Evolutionary conservation across 2,329 filamentous ascomycete genomes (phyloP), one percentile per base, ranked within the genome.

Genomic region (Neospermospora avenae): DNA sequence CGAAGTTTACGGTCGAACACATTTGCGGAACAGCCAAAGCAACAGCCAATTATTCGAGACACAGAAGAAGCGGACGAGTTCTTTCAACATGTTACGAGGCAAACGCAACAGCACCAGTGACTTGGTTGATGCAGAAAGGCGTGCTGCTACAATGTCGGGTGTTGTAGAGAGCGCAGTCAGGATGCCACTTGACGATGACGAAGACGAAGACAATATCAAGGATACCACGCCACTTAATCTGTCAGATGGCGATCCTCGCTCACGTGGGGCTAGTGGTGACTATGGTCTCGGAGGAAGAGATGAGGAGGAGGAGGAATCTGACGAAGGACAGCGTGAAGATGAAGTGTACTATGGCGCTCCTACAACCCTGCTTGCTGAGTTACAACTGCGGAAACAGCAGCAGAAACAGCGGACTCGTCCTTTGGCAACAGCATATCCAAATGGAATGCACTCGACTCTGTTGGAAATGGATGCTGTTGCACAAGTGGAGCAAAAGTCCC

Each of bases 391-490:
- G 54, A 98, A 99, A 73, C 87, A 90, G 61, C 90, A 96, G 68
- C 88, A 96, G 69, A 93, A 91, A 74, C 80, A 87, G 63, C 86
- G 95, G 37, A 95, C 88, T 31, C 84, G 86, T 22, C 88, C 88
- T 14, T 81, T 87, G 22, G 80, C 83, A 34, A 84, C 81, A 46
- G 75, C 76, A 2, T 80, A 80, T 67, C 87, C 89, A 20, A 86
- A 88, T 57, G 93, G 91, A n/a, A 87, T 96, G 81, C 91, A 95
- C 65, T 90, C 90, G 14, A 99, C 95, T 0, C 80, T 99, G 3
- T 80, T 99, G 1, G 86, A 99, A 72, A 83, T 98, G 67, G 93
- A 99, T 70, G 89, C 91, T 0, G 91, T 97, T 28, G 90, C 91
- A 22, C 90, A 97, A 74, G 83, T 92, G 24, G 90, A 96, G 72